phyloP scores from a whole-genome alignment of 225 moss, liverwort and hornwort genomes.

The Marchantia polymorpha region DNA sequence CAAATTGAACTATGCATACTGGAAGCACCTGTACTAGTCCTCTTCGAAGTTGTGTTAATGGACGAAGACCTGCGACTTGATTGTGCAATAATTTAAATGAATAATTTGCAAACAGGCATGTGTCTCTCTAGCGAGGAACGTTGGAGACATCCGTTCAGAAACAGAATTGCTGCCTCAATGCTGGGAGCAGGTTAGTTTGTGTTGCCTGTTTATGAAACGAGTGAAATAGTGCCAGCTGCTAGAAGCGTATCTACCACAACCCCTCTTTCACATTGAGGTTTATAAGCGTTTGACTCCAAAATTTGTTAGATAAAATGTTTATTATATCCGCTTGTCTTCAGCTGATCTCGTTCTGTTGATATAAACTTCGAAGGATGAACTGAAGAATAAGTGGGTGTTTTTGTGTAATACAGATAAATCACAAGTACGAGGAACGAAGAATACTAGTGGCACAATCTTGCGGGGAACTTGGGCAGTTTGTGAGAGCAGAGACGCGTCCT shows the following conservation, averaged over 20 bases:
- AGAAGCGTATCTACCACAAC: too few species aligned
- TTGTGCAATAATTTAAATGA: not conserved
- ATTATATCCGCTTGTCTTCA: too few species aligned
- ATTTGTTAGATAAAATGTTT: too few species aligned
- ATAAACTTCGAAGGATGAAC: too few species aligned
- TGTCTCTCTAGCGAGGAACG: constrained; percentile 71
- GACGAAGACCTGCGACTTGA: not conserved
- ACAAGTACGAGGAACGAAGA: constrained; percentile 96
- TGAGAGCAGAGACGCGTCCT: constrained; percentile 85
- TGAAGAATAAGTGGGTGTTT: too few species aligned
- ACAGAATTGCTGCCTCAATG: constrained; percentile 94
- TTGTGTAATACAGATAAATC: constrained; percentile 63
- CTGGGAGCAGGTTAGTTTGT: constrained; percentile 81
- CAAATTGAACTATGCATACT: not conserved
- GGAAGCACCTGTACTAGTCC: not conserved
- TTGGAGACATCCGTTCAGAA: constrained; percentile 84
- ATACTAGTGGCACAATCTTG: constrained; percentile 96
- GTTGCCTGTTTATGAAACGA: not conserved
- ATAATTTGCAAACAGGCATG: constrained; percentile 56
- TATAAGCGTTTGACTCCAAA: not conserved
- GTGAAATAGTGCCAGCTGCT: too few species aligned
- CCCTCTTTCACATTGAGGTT: not conserved
- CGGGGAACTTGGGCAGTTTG: constrained; percentile 90
- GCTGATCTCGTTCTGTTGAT: too few species aligned
- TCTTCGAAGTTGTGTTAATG: not conserved